Evolutionary conservation across 495 filamentous ascomycete genomes (phyloP).

Genomic region (Neurospora tetraspora): DNA sequence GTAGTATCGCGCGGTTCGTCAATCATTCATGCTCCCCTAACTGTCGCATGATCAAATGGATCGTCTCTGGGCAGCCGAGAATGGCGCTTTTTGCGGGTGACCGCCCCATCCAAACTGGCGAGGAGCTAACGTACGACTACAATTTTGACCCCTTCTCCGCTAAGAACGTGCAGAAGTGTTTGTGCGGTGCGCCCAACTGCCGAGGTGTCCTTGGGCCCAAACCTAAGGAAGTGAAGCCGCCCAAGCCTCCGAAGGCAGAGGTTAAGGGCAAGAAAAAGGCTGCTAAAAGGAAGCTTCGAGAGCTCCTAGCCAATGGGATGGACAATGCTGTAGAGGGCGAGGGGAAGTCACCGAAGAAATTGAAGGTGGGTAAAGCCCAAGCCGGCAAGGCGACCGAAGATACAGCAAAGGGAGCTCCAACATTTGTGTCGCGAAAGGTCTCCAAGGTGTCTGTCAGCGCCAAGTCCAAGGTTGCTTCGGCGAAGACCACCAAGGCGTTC

Average conservation of each 20-base stretch:
- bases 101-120: constrained; percentile 77
- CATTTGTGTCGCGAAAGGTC: constrained; percentile 26
- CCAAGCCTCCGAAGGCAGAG: constrained; percentile 22
- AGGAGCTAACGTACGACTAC: constrained; percentile 98
- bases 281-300: constrained; percentile 26
- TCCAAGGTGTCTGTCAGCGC: constrained; percentile 29
- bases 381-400: constrained; percentile 14
- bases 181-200: constrained; percentile 68
- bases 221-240: constrained; percentile 46
- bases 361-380: constrained; percentile 22
- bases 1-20: constrained; percentile 93
- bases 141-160: constrained; percentile 88
- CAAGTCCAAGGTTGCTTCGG: constrained; percentile 9
- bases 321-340: constrained; percentile 5
- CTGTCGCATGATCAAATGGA: constrained; percentile 95
- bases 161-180: constrained; percentile 75
- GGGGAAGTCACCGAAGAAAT: constrained; percentile 15
- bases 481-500: constrained; percentile 7
- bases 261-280: constrained; percentile 20
- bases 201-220: constrained; percentile 70
- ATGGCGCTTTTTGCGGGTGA: constrained; percentile 97
- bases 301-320: constrained; percentile 11
- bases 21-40: constrained; percentile 98
- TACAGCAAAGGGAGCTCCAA: constrained; percentile 18
- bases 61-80: constrained; percentile 84